Evolutionary conservation across 2,329 filamentous ascomycete genomes (phyloP).

Genomic region (Zymoseptoria brevis): DNA sequence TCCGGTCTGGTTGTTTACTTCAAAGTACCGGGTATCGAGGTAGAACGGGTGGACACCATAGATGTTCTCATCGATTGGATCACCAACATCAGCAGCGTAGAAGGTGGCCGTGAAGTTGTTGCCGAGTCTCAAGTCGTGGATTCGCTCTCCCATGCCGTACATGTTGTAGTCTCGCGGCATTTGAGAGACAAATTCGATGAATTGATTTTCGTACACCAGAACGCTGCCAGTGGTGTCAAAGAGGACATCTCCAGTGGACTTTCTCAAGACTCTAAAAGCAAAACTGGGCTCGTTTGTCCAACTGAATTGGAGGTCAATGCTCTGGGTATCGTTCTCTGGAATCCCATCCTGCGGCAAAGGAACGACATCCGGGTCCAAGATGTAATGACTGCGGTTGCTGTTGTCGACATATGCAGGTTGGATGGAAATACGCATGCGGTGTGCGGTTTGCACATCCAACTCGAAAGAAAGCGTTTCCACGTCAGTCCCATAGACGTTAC

Average conservation of each 20-base stretch:
- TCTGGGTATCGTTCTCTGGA: constrained; percentile 33
- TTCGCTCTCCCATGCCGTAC: constrained; percentile 63
- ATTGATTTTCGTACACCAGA: constrained; percentile 69
- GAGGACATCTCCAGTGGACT: constrained; percentile 55
- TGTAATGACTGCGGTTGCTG: constrained; percentile 40
- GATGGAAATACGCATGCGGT: constrained; percentile 64
- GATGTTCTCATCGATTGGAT: constrained; percentile 57
- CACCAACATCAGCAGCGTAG: constrained; percentile 60
- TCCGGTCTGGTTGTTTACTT: constrained; percentile 39
- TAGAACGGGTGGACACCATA: constrained; percentile 76
- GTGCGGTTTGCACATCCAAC: constrained; percentile 46
- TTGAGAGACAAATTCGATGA: constrained; percentile 61
- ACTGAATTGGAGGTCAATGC: constrained; percentile 43
- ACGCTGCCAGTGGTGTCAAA: constrained; percentile 59
- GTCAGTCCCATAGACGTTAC: constrained; percentile 73
- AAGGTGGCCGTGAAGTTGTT: constrained; percentile 64
- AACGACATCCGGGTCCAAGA: constrained; percentile 57
- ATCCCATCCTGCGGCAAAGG: constrained; percentile 45
- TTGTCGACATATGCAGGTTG: constrained; percentile 52
- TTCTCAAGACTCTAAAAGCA: constrained; percentile 48
- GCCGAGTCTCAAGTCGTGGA: constrained; percentile 62
- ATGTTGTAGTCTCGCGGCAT: constrained; percentile 66
- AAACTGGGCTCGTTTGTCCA: constrained; percentile 54
- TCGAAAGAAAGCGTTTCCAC: constrained; percentile 57
- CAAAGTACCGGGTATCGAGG: constrained; percentile 68